Conservation (phyloP, 2,329 filamentous ascomycete genomes). For the Sclerotinia trifoliorum region DNA sequence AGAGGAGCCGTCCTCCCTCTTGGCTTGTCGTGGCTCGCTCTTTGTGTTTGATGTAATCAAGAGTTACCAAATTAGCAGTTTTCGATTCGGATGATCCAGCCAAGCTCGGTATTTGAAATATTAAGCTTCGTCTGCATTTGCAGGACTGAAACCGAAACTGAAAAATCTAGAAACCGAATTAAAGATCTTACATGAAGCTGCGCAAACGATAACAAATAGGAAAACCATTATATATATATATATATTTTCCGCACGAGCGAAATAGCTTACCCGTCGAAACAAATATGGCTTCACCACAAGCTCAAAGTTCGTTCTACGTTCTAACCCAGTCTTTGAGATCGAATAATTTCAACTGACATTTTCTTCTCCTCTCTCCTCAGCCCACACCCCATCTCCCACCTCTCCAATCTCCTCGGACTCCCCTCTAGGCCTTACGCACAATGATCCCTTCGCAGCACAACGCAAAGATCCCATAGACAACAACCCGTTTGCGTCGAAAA, state of each 20-base stretch:
- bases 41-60: slow-evolving; percentile 18
- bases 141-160: background rate
- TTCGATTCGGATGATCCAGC: background rate
- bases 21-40: slow-evolving; percentile 2
- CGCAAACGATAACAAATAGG: background rate
- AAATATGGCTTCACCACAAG: slow-evolving; percentile 18
- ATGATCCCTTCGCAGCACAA: slow-evolving; percentile 17
- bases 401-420: slow-evolving; percentile 2
- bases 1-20: slow-evolving; percentile 12
- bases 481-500: background rate
- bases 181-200: background rate
- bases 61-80: background rate
- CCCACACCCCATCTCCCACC: slow-evolving; percentile 2
- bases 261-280: background rate
- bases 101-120: background rate
- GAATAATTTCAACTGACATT: background rate
- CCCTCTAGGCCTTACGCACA: background rate
- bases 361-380: background rate
- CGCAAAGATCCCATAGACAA: slow-evolving; percentile 11
- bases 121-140: background rate
- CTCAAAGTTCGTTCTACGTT: slow-evolving; percentile 6
- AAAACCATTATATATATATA: background rate
- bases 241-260: background rate
- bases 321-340: background rate
- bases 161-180: background rate